These are phyloP conservation scores for Populus pruinosa DNA, from an alignment of 345 rosid genomes.

Conservation along the genomic window DNA sequence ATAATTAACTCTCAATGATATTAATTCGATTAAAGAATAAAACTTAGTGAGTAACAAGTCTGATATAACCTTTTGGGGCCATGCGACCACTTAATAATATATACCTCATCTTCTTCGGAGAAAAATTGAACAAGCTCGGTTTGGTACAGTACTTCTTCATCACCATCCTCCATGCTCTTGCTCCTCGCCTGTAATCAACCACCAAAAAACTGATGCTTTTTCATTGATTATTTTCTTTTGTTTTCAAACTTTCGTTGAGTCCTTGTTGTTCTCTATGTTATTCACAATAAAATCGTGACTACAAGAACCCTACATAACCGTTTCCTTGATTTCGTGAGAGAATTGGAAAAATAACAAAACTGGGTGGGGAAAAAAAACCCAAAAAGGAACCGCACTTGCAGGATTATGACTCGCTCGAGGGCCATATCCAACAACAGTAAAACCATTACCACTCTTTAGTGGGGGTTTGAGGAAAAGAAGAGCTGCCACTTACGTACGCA, in stretches of 20 bases:
- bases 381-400: neutral
- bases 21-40: no score
- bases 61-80: neutral
- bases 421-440: neutral
- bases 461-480: neutral
- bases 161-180: constrained; percentile 47
- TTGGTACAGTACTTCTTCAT: constrained; percentile 47
- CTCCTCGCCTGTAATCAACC: constrained; percentile 45
- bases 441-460: neutral
- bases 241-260: neutral
- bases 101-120: constrained; percentile 94
- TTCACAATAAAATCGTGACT: constrained; percentile 70
- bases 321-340: constrained; percentile 42
- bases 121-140: constrained; percentile 85
- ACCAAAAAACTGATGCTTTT: constrained; percentile 15
- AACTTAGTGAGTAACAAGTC: neutral
- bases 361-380: neutral
- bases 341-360: neutral
- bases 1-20: no score
- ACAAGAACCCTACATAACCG: constrained; percentile 35
- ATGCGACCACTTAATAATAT: neutral
- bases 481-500: neutral
- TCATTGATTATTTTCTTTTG: constrained; percentile 14
- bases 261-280: neutral
- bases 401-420: neutral